Evolutionary conservation across 495 filamentous ascomycete species (phyloP).

Genomic region (Penicillium alfredii): DNA sequence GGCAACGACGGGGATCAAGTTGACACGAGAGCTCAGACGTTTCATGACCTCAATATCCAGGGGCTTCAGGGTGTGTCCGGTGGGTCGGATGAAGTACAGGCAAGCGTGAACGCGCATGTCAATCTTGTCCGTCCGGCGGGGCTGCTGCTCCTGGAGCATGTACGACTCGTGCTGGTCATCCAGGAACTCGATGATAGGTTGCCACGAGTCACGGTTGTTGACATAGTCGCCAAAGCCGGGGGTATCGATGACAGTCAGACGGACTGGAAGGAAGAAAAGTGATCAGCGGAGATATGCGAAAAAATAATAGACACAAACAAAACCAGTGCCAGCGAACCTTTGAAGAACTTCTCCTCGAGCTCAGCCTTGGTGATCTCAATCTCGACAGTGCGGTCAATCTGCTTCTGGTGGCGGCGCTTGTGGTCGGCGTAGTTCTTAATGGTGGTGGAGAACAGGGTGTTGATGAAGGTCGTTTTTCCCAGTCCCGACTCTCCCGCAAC

Average conservation of each 20-base stretch:
- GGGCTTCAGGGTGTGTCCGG: constrained; percentile 96
- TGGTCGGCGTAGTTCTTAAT: constrained; percentile 99
- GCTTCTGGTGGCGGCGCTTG: constrained; percentile 96
- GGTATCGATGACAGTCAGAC: constrained; percentile 96
- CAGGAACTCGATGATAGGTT: constrained; percentile 98
- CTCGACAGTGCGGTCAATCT: constrained; percentile 98
- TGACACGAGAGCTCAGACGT: constrained; percentile 92
- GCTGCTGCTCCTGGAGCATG: constrained; percentile 99
- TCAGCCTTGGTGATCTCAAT: constrained; percentile 99
- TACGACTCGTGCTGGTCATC: constrained; percentile 99
- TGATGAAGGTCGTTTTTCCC: constrained; percentile 99
- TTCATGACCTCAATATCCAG: constrained; percentile 99
- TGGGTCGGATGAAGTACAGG: constrained; percentile 97
- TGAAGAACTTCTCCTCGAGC: constrained; percentile 99
- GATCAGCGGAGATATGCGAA: too few species aligned
- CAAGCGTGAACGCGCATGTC: constrained; percentile 98
- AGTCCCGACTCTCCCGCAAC: constrained; percentile 98
- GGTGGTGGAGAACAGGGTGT: constrained; percentile 98
- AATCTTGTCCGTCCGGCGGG: constrained; percentile 94
- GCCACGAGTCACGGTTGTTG: constrained; percentile 99
- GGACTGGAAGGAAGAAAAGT: constrained; percentile 54
- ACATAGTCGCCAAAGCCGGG: constrained; percentile 99
- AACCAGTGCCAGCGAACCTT: constrained; percentile 57
- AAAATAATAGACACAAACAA: constrained; percentile 1
- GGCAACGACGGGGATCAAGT: constrained; percentile 95